Evolutionary conservation across 2,329 filamentous ascomycete genomes (phyloP).

Genomic region (Aspergillus brunneoviolaceus): DNA sequence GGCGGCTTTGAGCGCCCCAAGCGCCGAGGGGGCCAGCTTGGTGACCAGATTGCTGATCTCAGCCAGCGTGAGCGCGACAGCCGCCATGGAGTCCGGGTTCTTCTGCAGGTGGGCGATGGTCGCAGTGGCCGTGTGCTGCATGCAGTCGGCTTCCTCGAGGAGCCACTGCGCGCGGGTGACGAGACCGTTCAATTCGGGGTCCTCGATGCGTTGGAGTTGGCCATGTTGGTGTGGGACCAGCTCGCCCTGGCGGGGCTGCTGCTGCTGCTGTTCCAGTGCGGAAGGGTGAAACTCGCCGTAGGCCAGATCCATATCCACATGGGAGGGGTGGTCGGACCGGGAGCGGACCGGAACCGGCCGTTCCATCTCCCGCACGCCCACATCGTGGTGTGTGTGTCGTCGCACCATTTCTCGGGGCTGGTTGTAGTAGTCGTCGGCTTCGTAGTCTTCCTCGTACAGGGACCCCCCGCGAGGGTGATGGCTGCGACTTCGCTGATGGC

Average conservation of each 20-base stretch:
- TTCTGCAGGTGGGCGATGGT: constrained; percentile 79
- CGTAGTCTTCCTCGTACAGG: constrained; percentile 30
- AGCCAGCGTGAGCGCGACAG: constrained; percentile 86
- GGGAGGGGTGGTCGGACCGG: constrained; percentile 26
- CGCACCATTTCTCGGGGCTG: constrained; percentile 30
- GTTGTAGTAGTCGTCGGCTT: constrained; percentile 19
- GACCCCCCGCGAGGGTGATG: constrained; percentile 21
- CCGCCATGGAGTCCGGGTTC: constrained; percentile 88
- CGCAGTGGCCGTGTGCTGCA: constrained; percentile 77
- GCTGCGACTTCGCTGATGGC: constrained; percentile 30
- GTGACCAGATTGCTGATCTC: constrained; percentile 80
- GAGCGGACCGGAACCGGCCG: constrained; percentile 31
- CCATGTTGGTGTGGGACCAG: constrained; percentile 6
- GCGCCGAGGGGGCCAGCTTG: constrained; percentile 80
- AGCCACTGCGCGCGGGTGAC: constrained; percentile 73
- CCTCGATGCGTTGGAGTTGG: constrained; percentile 45
- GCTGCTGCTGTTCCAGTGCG: constrained; percentile 33
- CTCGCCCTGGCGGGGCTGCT: constrained; percentile 4
- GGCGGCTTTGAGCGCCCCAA: constrained; percentile 72
- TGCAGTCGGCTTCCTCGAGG: constrained; percentile 81
- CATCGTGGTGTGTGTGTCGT: constrained; percentile 41
- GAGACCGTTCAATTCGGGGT: constrained; percentile 64
- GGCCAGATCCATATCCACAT: constrained; percentile 85
- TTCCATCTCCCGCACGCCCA: constrained; percentile 27
- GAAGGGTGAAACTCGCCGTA: constrained; percentile 80